Conservation (phyloP, 345 rosid species). For the Arabidopsis arenosa region DNA sequence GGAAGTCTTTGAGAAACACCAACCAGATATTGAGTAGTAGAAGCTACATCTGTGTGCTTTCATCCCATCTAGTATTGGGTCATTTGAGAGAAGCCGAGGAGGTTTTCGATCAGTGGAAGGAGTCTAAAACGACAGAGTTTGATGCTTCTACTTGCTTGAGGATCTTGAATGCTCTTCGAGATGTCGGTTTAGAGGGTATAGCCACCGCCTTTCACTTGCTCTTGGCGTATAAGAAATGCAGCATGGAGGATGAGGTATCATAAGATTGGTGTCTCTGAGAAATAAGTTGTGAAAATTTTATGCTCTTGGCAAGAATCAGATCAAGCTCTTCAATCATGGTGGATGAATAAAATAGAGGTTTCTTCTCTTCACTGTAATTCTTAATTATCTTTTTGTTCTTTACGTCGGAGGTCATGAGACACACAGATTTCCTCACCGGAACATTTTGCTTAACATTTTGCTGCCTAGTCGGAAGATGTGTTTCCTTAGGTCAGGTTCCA, state of each 20-base stretch:
- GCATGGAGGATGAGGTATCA: slow-evolving; percentile 26
- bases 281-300: neutral
- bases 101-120: slow-evolving; percentile 83
- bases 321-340: slow-evolving; percentile 17
- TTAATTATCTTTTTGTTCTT: neutral
- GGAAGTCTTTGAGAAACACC: slow-evolving; percentile 86
- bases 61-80: slow-evolving; percentile 80
- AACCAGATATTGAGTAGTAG: slow-evolving; percentile 86
- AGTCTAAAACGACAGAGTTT: slow-evolving; percentile 61
- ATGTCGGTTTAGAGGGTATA: slow-evolving; percentile 56
- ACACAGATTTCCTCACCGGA: neutral
- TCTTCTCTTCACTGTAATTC: slow-evolving; percentile 18
- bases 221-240: slow-evolving; percentile 54
- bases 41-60: slow-evolving; percentile 75
- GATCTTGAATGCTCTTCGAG: slow-evolving; percentile 61
- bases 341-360: slow-evolving; percentile 26
- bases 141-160: slow-evolving; percentile 62
- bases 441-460: slow-evolving; percentile 16
- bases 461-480: neutral
- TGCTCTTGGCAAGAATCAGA: slow-evolving; percentile 10
- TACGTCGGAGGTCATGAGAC: neutral
- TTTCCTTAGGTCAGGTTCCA: neutral
- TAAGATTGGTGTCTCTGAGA: slow-evolving; percentile 7
- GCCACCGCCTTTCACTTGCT: slow-evolving; percentile 57
- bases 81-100: slow-evolving; percentile 69